Conservation (phyloP, 345 rosid genomes). For the Camelina sativa region DNA sequence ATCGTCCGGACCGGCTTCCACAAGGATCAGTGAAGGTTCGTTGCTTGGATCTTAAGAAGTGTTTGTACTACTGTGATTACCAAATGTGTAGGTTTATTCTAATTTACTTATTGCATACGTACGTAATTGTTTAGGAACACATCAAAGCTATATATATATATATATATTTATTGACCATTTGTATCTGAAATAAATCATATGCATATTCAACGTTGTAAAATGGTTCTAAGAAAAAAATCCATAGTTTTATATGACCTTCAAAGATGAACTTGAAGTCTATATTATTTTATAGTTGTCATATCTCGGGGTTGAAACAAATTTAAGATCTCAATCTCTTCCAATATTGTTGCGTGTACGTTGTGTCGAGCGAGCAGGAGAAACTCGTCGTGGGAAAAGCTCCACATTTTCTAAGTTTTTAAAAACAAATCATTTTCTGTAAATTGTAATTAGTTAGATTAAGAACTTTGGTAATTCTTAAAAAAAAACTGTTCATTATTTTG, state of each 20-base stretch:
- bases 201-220: slow-evolving; percentile 16
- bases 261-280: not conserved
- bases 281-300: not conserved
- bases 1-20: slow-evolving; percentile 48
- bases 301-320: slow-evolving; percentile 16
- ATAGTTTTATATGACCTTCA: not conserved
- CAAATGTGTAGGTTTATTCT: not conserved
- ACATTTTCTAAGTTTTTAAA: not conserved
- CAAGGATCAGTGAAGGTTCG: slow-evolving; percentile 45
- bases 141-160: slow-evolving; percentile 3
- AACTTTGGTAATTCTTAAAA: no score
- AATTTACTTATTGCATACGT: slow-evolving; percentile 13
- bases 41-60: slow-evolving; percentile 35
- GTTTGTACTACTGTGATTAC: not conserved
- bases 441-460: no score
- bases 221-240: not conserved
- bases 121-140: slow-evolving; percentile 26
- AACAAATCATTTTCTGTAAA: not conserved
- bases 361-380: slow-evolving; percentile 9
- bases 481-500: no score
- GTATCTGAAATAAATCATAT: not conserved
- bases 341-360: slow-evolving; percentile 37
- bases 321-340: slow-evolving; percentile 16
- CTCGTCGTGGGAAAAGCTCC: slow-evolving; percentile 6
- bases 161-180: slow-evolving; percentile 16